phyloP scores from a whole-genome alignment of 441 rosid species.

The Adansonia madagascariensis region DNA sequence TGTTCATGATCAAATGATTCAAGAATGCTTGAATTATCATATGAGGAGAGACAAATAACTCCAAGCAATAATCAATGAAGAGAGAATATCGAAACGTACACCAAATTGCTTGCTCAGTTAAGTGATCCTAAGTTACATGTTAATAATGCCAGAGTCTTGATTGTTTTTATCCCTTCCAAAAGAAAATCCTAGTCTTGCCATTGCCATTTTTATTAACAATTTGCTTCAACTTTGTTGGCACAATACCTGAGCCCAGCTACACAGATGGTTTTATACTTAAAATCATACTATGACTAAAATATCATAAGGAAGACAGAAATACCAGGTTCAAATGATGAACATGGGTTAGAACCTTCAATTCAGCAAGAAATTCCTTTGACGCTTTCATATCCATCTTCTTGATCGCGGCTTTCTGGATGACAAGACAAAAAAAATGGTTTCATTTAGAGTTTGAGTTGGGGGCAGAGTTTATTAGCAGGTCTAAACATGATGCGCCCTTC shows the following conservation, averaged over 20 bases:
- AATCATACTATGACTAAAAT: not conserved
- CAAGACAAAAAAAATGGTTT: not conserved
- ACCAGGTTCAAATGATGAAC: slow-evolving; percentile 99
- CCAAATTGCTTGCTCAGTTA: not conserved
- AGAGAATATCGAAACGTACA: not conserved
- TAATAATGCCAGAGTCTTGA: not conserved
- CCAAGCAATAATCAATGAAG: not conserved
- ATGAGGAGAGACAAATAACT: not conserved
- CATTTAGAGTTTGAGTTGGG: not conserved
- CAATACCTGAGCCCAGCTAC: not conserved
- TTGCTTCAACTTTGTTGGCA: not conserved
- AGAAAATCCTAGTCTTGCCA: not conserved
- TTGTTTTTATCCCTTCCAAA: not conserved
- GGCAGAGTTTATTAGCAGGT: not conserved
- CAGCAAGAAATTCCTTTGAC: slow-evolving; percentile 87
- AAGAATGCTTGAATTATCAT: not conserved
- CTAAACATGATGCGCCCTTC: not conserved
- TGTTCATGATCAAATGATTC: not conserved
- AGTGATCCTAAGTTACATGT: not conserved
- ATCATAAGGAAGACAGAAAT: slow-evolving; percentile 12
- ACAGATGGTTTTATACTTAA: not conserved
- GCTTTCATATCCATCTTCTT: slow-evolving; percentile 99
- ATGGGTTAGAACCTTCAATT: slow-evolving; percentile 83
- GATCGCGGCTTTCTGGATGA: slow-evolving; percentile 88
- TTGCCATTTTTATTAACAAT: not conserved